A percentile compares a stretch with the other conserved stretches of the same genome.
Conservation (phyloP, 1,284 basidiomycete genomes). For the Butyriboletus appendiculatus region DNA sequence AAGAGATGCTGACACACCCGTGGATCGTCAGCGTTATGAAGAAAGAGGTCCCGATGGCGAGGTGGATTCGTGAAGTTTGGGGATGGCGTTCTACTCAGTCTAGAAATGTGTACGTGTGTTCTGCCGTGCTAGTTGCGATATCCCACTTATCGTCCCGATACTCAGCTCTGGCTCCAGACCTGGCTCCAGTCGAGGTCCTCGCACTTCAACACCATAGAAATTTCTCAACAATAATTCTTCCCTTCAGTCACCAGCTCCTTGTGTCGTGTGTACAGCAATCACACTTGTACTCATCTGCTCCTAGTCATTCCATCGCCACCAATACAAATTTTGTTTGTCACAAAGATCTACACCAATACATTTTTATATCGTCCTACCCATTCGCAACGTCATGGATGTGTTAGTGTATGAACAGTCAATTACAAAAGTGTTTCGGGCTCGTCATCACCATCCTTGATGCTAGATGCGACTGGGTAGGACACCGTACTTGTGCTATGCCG, state of each 20-base stretch:
- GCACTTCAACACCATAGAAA: slow-evolving; percentile 27
- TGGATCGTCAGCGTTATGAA: slow-evolving; percentile 84
- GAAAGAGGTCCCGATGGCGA: slow-evolving; percentile 84
- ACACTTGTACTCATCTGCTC: slow-evolving; percentile 24
- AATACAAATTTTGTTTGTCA: slow-evolving; percentile 12
- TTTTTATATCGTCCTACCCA: slow-evolving; percentile 9
- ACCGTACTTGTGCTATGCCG: background rate
- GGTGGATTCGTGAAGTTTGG: slow-evolving; percentile 91
- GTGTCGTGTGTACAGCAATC: slow-evolving; percentile 21
- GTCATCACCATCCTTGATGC: background rate
- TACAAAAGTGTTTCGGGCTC: slow-evolving; percentile 5
- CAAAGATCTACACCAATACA: slow-evolving; percentile 24
- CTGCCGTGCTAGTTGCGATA: background rate
- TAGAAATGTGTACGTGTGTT: slow-evolving; percentile 20
- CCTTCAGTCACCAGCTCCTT: slow-evolving; percentile 5
- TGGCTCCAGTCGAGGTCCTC: slow-evolving; percentile 40
- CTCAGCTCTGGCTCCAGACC: slow-evolving; percentile 38
- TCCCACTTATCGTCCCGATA: background rate
- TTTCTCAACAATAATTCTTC: background rate
- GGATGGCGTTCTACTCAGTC: slow-evolving; percentile 59
- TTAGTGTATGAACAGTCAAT: slow-evolving; percentile 23
- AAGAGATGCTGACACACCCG: slow-evolving; percentile 83
- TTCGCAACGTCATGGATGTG: slow-evolving; percentile 15
- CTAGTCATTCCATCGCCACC: slow-evolving; percentile 11
- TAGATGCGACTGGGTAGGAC: background rate